Evolutionary conservation across 2,329 filamentous ascomycete genomes (phyloP).

Genomic region (Ophiostoma quercus): DNA sequence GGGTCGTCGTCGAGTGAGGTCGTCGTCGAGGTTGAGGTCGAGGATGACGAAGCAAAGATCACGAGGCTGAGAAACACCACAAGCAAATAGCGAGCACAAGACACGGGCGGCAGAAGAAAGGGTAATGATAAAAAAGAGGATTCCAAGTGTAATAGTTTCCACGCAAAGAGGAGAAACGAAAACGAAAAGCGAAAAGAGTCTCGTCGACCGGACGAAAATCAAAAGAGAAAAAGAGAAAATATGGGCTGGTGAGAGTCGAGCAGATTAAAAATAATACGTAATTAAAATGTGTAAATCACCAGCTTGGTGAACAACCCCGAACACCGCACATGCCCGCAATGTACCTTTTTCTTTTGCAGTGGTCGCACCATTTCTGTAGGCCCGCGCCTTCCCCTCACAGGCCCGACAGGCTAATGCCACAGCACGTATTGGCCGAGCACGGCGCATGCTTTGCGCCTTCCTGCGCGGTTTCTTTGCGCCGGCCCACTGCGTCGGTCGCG

Average conservation of each 20-base stretch:
- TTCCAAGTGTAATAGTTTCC: slow-evolving; percentile 6
- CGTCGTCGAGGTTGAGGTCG: not conserved
- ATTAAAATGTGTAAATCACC: slow-evolving; percentile 11
- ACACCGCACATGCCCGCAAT: slow-evolving; percentile 16
- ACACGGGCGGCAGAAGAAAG: slow-evolving; percentile 16
- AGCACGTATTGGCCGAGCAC: slow-evolving; percentile 15
- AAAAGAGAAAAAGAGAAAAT: slow-evolving; percentile 17
- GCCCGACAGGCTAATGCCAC: not conserved
- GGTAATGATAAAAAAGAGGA: not conserved
- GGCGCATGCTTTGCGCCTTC: slow-evolving; percentile 13
- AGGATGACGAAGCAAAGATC: slow-evolving; percentile 6
- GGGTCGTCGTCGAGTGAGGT: not conserved
- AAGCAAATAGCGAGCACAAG: slow-evolving; percentile 1
- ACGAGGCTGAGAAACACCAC: slow-evolving; percentile 7
- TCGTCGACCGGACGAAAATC: not conserved
- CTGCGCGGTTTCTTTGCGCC: slow-evolving; percentile 19
- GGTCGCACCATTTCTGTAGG: slow-evolving; percentile 7
- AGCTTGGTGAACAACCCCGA: slow-evolving; percentile 13
- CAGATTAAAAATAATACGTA: not conserved
- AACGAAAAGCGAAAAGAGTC: slow-evolving; percentile 17
- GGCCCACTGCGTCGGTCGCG: slow-evolving; percentile 12
- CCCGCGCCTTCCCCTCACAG: slow-evolving; percentile 8
- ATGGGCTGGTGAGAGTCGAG: slow-evolving; percentile 11
- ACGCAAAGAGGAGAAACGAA: not conserved
- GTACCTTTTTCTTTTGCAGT: not conserved